Conservation (phyloP, 2,329 filamentous ascomycete genomes). For the Penicillium sclerotiorum region DNA sequence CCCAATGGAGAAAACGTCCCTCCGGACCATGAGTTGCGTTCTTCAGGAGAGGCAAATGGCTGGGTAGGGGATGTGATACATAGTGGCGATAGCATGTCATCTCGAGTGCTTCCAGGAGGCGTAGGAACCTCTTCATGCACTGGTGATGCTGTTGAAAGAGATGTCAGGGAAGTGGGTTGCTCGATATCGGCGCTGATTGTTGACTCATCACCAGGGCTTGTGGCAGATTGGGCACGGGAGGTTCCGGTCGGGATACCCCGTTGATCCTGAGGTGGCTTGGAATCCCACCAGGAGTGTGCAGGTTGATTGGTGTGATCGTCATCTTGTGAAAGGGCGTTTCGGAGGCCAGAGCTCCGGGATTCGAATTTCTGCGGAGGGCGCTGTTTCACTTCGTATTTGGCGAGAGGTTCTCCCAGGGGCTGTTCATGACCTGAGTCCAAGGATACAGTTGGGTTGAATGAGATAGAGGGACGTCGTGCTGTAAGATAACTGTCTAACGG, state of each 20-base stretch:
- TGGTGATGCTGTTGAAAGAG: slow-evolving; percentile 47
- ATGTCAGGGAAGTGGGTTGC: slow-evolving; percentile 47
- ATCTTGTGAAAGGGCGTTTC: slow-evolving; percentile 40
- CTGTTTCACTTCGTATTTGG: slow-evolving; percentile 31
- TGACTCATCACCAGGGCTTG: slow-evolving; percentile 27
- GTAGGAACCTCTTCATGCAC: slow-evolving; percentile 44
- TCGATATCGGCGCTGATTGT: slow-evolving; percentile 35
- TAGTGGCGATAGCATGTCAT: slow-evolving; percentile 42
- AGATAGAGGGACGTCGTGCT: slow-evolving; percentile 43
- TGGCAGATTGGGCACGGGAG: slow-evolving; percentile 26
- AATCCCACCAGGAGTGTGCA: slow-evolving; percentile 23
- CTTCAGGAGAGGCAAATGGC: slow-evolving; percentile 42
- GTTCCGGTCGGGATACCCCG: slow-evolving; percentile 31
- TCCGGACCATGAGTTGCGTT: slow-evolving; percentile 45
- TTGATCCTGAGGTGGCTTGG: slow-evolving; percentile 25
- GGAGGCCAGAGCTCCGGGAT: slow-evolving; percentile 37
- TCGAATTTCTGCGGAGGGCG: slow-evolving; percentile 32
- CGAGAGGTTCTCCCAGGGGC: slow-evolving; percentile 43
- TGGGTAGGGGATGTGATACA: slow-evolving; percentile 41
- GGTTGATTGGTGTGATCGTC: slow-evolving; percentile 25
- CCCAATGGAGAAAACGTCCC: slow-evolving; percentile 34
- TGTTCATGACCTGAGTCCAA: slow-evolving; percentile 44
- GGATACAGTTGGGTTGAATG: slow-evolving; percentile 44
- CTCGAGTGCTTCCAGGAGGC: slow-evolving; percentile 40
- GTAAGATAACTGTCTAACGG: slow-evolving; percentile 47